Base-by-base conservation (phyloP, 345 rosid species). In the Raphanus sativus region DNA sequence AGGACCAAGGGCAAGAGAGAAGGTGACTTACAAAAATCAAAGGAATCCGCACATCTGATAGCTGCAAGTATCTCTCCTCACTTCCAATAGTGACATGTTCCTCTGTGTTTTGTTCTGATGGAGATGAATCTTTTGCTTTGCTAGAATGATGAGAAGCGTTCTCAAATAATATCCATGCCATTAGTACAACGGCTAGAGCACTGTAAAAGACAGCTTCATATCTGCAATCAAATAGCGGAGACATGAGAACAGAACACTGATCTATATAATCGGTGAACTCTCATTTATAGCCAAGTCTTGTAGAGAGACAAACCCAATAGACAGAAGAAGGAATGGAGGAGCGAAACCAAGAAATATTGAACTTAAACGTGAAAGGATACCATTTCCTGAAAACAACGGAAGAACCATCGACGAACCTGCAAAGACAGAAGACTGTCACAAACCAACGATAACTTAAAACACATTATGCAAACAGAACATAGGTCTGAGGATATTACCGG, bases 131-230 rank as follows among this genome's bases (percentile, higher is more conserved):
- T 75, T 82, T 83, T 24, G 8, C 81, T 80, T 80, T 84, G 52
- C 64, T 75, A 52, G 83, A 77, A 81, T 89, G 82, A 68, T 87
- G 86, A 67, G 84, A 84, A 4, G 90, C 81, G 71, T 90, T 89
- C 81, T 94, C 98, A 77, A 90, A 88, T 26, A 94, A 78, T 74
- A 94, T 87, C 98, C 97, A 88, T 59, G 93, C 88, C 86, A 89
- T 79, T 16, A 91, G 89, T 61, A 86, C 94, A 70, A 91, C 89
- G 61, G 85, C 85, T 67, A 94, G 90, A 50, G 93, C 94, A 78
- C 92, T 85, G 78, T 91, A 91, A 86, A 94, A 94, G 76, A 89
- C 90, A 73, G 96, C 94, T 90, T 94, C 98, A 36, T 94, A 94
- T 79, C 97, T 94, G 84, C 83, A 77, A 42, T 60, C 24, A 77